Evolutionary conservation across 2,329 filamentous ascomycete genomes (phyloP).

Genomic region (Coniosporium uncinatum): DNA sequence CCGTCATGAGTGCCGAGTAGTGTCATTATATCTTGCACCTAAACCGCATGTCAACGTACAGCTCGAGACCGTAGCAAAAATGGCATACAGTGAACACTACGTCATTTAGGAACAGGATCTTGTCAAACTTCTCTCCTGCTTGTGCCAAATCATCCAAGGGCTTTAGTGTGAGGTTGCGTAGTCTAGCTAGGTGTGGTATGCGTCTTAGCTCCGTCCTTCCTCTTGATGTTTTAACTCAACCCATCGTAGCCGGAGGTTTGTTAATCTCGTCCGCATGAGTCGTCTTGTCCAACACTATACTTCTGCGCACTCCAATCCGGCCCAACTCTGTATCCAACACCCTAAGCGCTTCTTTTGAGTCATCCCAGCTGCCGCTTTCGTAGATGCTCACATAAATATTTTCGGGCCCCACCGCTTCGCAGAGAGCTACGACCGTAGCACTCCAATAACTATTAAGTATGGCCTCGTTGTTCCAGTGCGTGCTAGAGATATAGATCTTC

Average conservation of each 20-base stretch:
- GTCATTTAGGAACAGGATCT: slow-evolving; percentile 53
- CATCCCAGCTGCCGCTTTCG: slow-evolving; percentile 62
- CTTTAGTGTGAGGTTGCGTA: slow-evolving; percentile 54
- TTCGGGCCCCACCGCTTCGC: slow-evolving; percentile 45
- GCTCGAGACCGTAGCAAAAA: slow-evolving; percentile 1
- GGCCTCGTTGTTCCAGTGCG: slow-evolving; percentile 58
- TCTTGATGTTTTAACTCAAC: slow-evolving; percentile 53
- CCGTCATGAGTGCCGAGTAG: slow-evolving; percentile 48
- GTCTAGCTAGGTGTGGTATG: slow-evolving; percentile 57
- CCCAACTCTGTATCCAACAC: slow-evolving; percentile 47
- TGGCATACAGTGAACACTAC: slow-evolving; percentile 47
- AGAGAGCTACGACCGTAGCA: slow-evolving; percentile 47
- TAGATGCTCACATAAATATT: slow-evolving; percentile 62
- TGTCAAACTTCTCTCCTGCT: slow-evolving; percentile 47
- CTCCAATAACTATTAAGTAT: slow-evolving; percentile 56
- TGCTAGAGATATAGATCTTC: slow-evolving; percentile 60
- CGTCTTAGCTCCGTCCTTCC: slow-evolving; percentile 50
- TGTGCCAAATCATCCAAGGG: slow-evolving; percentile 45
- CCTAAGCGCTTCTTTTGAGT: slow-evolving; percentile 52
- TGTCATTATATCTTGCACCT: slow-evolving; percentile 46
- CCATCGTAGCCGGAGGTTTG: slow-evolving; percentile 35
- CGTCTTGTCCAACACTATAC: slow-evolving; percentile 46
- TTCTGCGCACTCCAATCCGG: slow-evolving; percentile 41
- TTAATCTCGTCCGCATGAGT: slow-evolving; percentile 53
- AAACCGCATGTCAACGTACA: neutral